Percentiles rank a stretch among this genome's conserved stretches.
These are phyloP conservation scores for Tremellales sp. DNA, from an alignment of 1,284 basidiomycete species.

Conservation along the genomic window DNA sequence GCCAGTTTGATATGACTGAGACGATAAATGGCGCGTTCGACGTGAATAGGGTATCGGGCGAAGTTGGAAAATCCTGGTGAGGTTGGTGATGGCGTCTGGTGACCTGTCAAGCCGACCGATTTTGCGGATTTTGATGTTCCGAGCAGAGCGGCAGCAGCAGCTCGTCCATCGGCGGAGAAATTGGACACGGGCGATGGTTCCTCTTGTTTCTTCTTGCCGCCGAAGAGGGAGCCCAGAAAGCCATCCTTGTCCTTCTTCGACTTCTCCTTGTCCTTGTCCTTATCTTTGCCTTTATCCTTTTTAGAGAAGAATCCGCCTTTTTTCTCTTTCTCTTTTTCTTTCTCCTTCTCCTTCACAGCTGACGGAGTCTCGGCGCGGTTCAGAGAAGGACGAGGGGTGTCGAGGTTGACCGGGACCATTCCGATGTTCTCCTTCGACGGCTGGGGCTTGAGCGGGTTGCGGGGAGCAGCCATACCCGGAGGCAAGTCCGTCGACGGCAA, in stretches of 20 bases:
- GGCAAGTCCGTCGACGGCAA: conserved; percentile 18
- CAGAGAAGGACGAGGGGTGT: conserved; percentile 23
- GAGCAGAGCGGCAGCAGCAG: conserved; percentile 73
- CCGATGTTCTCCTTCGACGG: background rate
- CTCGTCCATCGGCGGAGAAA: conserved; percentile 62
- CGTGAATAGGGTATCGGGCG: conserved; percentile 91
- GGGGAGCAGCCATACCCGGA: conserved; percentile 36
- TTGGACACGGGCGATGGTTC: conserved; percentile 52
- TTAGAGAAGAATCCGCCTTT: conserved; percentile 52
- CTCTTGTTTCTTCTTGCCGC: conserved; percentile 69
- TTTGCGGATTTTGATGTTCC: conserved; percentile 76
- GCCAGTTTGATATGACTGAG: conserved; percentile 98
- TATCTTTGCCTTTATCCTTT: conserved; percentile 62
- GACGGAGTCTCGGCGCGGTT: conserved; percentile 22
- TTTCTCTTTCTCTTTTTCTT: conserved; percentile 68
- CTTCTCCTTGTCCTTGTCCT: conserved; percentile 70
- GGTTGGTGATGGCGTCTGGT: conserved; percentile 44
- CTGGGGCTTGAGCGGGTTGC: conserved; percentile 13
- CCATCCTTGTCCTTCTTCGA: conserved; percentile 64
- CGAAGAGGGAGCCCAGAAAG: conserved; percentile 85
- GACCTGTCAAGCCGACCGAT: conserved; percentile 41
- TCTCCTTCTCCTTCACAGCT: conserved; percentile 16
- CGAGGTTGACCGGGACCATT: conserved; percentile 18
- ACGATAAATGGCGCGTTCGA: conserved; percentile 95
- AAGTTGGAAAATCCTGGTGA: conserved; percentile 60